Evolutionary conservation across 768 basidiomycete genomes (phyloP), one percentile per base, ranked within the genome.

Genomic region (Tephrocybe rancida): DNA sequence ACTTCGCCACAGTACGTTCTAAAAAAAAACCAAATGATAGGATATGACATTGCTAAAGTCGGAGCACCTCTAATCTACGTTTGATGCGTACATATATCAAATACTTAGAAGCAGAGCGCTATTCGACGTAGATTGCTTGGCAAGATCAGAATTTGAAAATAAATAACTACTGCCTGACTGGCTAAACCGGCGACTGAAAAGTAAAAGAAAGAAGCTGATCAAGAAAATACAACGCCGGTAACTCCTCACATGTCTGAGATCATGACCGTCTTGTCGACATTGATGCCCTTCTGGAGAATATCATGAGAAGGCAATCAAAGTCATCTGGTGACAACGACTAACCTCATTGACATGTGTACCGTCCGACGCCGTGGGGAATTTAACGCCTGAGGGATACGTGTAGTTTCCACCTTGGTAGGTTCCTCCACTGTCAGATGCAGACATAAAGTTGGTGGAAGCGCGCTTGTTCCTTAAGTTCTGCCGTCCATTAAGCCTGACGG

Each of bases 191-290:
- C 13, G 19, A 41, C 21, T 19, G 19, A 32, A 41, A 22, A 19
- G 5, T 41, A 5, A 22, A 19, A 21, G 39, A 22, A 41, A 41
- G 35, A 16, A 16, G n/a, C 13, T 5, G 29, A 30, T 30, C 29
- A 41, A 41, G 9, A n/a, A 41, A 22, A 41, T 9, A 37, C n/a
- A 4, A 16, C n/a, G 35, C 7, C 35, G 22, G 34, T 24, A 48
- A 21, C 18, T 48, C 39, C 35, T 49, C 46, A 49, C 19, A 50
- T 41, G 14, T 41, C 29, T 3, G 38, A 29, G 22, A 50, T 42
- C 8, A 50, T 42, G 18, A 50, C 49, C 10, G 38, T 50, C 49
- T 50, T 50, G 26, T 50, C 49, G 5, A 50, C 39, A 22, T 39
- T 50, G 26, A 50, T 30, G 41, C 39, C 49, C 49, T 50, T 42